Evolutionary conservation across 2,329 filamentous ascomycete species (phyloP), one percentile per base, ranked within the genome.

Genomic region (Phialocephala subalpina): DNA sequence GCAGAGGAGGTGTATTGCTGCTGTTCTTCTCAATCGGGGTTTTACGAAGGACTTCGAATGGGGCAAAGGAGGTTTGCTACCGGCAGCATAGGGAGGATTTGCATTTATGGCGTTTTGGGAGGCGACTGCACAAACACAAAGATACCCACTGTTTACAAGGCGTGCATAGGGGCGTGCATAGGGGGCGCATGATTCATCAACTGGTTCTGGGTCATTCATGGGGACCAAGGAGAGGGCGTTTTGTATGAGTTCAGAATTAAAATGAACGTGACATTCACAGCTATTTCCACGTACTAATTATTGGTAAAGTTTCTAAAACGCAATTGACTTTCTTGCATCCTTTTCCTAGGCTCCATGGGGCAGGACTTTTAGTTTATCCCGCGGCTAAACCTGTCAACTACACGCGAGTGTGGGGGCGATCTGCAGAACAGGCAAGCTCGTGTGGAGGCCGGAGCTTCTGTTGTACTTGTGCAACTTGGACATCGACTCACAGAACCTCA

Each of bases 11-110:
- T 82, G 87, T 53, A 85, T 94, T 52, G 90, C 90, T 0, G 86
- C 85, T 1, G 84, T 90, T 63, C 77, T 94, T 11, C 74, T 93
- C 40, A 90, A 91, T 61, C 84, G 85, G n/a, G 90, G 90, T 0
- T 92, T 91, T 72, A 82, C 74, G 1, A 87, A 84, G 3, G 86
- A 89, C 0, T 90, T 90, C 65, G 70, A 65, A 42, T 76, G 74
- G 75, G 69, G 66, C 22, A 56, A 45, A 35, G 66, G 60, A 36
- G 72, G 69, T 9, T 67, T 73, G 27, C 55, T 67, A 29, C 20
- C 56, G 35, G 49, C 64, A 29, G 63, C 27, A 42, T 57, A 55
- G 11, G 29, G 29, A 33, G 40, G 38, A 18, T 20, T 67, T 62
- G 62, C 40, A 57, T 65, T 36, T 64, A 59, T 59, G 57, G 61